These are phyloP conservation scores for Termitomyces sp. DNA, from an alignment of 768 basidiomycete species.

Conservation along the genomic window DNA sequence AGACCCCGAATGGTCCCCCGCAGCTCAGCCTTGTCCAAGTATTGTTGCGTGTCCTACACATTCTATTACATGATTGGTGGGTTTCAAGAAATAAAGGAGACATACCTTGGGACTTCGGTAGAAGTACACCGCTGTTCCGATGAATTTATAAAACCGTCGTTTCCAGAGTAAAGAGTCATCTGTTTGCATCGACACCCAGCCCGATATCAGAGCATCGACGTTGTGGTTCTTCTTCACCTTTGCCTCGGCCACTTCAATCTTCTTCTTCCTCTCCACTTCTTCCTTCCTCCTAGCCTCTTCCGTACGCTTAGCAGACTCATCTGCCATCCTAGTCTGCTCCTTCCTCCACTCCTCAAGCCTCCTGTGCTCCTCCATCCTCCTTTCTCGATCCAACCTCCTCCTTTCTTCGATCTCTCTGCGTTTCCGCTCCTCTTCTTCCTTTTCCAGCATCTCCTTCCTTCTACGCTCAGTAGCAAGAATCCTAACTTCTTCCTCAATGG, in stretches of 20 bases:
- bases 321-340: constrained; percentile 39
- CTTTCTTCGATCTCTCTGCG: constrained; percentile 40
- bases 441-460: constrained; percentile 33
- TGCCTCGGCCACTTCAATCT: constrained; percentile 41
- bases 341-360: constrained; percentile 48
- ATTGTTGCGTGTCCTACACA: constrained; percentile 31
- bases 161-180: constrained; percentile 54
- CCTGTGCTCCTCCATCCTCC: constrained; percentile 44
- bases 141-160: constrained; percentile 57
- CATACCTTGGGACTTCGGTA: constrained; percentile 48
- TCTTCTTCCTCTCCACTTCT: constrained; percentile 38
- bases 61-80: neutral
- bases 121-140: constrained; percentile 40
- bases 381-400: constrained; percentile 40
- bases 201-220: constrained; percentile 34
- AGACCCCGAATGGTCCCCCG: constrained; percentile 40
- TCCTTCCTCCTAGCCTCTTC: constrained; percentile 37
- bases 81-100: neutral
- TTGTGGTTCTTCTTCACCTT: constrained; percentile 32
- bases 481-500: constrained; percentile 36
- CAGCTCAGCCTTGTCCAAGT: constrained; percentile 41
- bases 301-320: constrained; percentile 39
- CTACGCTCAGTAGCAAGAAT: constrained; percentile 31
- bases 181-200: constrained; percentile 62
- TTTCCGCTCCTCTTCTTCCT: constrained; percentile 42